Percentiles rank a stretch among this genome's conserved stretches.
Evolutionary conservation across 108 stramenopile species (phyloP).

Genomic region (Craspedostauros australis): DNA sequence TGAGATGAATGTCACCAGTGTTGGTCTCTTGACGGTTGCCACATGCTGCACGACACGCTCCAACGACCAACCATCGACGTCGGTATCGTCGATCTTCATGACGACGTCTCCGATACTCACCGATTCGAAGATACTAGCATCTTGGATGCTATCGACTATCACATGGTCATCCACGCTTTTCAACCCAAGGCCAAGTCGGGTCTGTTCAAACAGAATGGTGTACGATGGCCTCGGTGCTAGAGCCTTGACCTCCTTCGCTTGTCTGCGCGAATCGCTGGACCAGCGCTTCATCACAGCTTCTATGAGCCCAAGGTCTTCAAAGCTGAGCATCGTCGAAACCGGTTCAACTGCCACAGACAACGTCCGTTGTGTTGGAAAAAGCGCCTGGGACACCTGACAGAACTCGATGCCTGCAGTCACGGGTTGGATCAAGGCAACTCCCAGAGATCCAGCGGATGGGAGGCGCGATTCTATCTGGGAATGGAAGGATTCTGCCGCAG

Average conservation of each 20-base stretch:
- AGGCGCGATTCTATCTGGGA: not conserved
- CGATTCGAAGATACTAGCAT: not conserved
- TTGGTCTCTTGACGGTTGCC: slow-evolving; percentile 30
- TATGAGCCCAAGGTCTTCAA: slow-evolving; percentile 56
- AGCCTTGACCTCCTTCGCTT: slow-evolving; percentile 2
- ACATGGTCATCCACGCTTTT: slow-evolving; percentile 24
- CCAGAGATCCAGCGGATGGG: slow-evolving; percentile 13
- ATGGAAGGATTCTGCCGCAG: not conserved
- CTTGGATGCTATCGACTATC: slow-evolving; percentile 38
- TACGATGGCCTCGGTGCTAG: slow-evolving; percentile 1
- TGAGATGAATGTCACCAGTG: slow-evolving; percentile 42
- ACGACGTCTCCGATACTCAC: slow-evolving; percentile 49
- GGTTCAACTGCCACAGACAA: slow-evolving; percentile 51
- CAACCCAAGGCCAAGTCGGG: slow-evolving; percentile 45
- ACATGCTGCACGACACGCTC: slow-evolving; percentile 36
- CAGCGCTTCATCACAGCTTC: slow-evolving; percentile 37
- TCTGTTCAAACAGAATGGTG: slow-evolving; percentile 30
- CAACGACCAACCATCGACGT: slow-evolving; percentile 17
- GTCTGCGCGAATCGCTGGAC: slow-evolving; percentile 2
- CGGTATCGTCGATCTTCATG: slow-evolving; percentile 21
- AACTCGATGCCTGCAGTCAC: slow-evolving; percentile 54
- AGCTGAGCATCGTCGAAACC: slow-evolving; percentile 59
- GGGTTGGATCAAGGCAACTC: slow-evolving; percentile 62
- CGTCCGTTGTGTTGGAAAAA: slow-evolving; percentile 40
- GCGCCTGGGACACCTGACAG: slow-evolving; percentile 13